Percentiles rank a stretch among this genome's conserved stretches.
Evolutionary conservation across 306 rosid species (phyloP).

Genomic region (Ormosia semicastrata): DNA sequence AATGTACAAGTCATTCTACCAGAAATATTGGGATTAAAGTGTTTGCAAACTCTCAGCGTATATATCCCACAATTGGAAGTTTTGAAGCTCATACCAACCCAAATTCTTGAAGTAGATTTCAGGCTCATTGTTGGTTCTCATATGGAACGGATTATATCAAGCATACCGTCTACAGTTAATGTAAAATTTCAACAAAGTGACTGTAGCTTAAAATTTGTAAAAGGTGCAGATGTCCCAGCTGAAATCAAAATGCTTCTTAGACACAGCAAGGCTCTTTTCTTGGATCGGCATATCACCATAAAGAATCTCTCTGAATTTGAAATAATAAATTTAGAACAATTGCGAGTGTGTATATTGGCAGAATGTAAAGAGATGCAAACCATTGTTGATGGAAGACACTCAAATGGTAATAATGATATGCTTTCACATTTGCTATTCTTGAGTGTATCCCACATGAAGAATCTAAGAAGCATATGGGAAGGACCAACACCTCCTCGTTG

Average conservation of each 20-base stretch:
- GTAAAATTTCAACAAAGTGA: too few relatives aligned
- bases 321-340: background rate
- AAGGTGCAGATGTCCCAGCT: background rate
- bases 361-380: slow-evolving; percentile 39
- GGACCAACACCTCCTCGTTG: background rate
- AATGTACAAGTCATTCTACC: background rate
- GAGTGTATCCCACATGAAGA: slow-evolving; percentile 33
- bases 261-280: background rate
- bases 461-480: slow-evolving; percentile 16
- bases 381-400: background rate
- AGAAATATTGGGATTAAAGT: slow-evolving; percentile 5
- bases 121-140: background rate
- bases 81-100: background rate
- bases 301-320: slow-evolving; percentile 16
- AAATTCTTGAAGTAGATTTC: background rate
- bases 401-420: background rate
- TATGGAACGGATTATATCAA: too few relatives aligned
- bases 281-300: slow-evolving; percentile 20
- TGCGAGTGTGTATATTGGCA: slow-evolving; percentile 12
- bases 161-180: too few relatives aligned
- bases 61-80: slow-evolving; percentile 8
- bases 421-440: background rate
- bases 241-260: background rate
- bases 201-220: too few relatives aligned
- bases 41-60: background rate